Evolutionary conservation across 768 basidiomycete genomes (phyloP).

Genomic region (Phaffia tasmanica): DNA sequence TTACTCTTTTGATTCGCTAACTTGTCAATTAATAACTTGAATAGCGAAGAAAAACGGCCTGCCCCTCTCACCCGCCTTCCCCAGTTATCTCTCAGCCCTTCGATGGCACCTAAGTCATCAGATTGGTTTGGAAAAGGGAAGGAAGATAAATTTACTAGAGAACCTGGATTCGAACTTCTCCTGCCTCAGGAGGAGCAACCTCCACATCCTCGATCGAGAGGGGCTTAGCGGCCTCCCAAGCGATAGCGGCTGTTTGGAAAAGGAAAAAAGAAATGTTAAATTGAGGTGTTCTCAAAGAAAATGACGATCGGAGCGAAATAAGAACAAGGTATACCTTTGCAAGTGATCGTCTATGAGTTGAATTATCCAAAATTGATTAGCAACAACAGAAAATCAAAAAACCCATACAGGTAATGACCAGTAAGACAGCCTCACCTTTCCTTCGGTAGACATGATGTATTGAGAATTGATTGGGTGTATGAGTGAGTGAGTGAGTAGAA

Average conservation of each 20-base stretch:
- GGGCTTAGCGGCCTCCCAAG: slow-evolving; percentile 73
- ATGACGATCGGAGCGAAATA: not conserved
- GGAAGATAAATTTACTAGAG: slow-evolving; percentile 44
- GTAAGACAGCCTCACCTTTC: slow-evolving; percentile 43
- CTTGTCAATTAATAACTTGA: not conserved
- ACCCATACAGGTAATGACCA: slow-evolving; percentile 15
- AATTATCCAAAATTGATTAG: not conserved
- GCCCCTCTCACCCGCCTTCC: too few relatives aligned
- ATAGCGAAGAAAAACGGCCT: not conserved
- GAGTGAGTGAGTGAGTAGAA: too few relatives aligned
- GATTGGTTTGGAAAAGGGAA: slow-evolving; percentile 7
- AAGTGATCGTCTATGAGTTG: slow-evolving; percentile 47
- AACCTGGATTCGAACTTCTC: slow-evolving; percentile 89
- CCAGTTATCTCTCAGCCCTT: too few relatives aligned
- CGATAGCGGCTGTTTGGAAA: slow-evolving; percentile 44
- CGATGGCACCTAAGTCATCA: too few relatives aligned
- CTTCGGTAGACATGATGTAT: slow-evolving; percentile 36
- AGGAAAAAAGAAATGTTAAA: slow-evolving; percentile 41
- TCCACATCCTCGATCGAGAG: slow-evolving; percentile 84
- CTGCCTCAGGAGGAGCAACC: slow-evolving; percentile 76
- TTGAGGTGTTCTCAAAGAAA: not conserved
- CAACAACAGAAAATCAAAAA: not conserved
- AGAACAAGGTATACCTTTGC: slow-evolving; percentile 49
- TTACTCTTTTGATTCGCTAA: not conserved
- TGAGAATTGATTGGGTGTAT: too few relatives aligned